phyloP scores from a whole-genome alignment of 331 rosid genomes.

The Ulmus americana region DNA sequence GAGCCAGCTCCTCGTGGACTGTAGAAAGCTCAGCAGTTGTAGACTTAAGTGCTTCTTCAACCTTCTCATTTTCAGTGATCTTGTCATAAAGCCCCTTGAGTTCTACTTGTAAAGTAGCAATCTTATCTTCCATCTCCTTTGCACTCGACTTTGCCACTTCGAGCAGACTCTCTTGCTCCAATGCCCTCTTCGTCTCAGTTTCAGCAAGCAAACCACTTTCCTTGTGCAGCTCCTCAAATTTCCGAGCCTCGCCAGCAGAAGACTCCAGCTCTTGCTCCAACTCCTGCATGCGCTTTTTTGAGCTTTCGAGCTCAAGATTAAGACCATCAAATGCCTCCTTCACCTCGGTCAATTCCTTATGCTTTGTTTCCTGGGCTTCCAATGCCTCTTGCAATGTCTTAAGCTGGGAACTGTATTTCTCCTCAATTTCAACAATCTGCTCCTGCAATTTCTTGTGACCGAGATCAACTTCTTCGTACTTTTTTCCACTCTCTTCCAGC shows the following conservation, averaged over 20 bases:
- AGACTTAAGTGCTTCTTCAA: slow-evolving; percentile 60
- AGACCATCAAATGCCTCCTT: slow-evolving; percentile 60
- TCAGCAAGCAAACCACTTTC: slow-evolving; percentile 77
- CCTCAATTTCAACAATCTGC: slow-evolving; percentile 56
- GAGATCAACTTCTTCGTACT: slow-evolving; percentile 52
- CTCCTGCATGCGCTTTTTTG: slow-evolving; percentile 53
- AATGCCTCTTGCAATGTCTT: slow-evolving; percentile 56
- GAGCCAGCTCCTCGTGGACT: slow-evolving; percentile 56
- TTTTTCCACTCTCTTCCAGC: slow-evolving; percentile 52
- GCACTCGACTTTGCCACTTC: slow-evolving; percentile 55
- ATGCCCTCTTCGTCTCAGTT: slow-evolving; percentile 55
- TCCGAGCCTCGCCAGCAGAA: slow-evolving; percentile 48
- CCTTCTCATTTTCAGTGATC: slow-evolving; percentile 59
- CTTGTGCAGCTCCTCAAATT: slow-evolving; percentile 81
- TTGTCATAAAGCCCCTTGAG: slow-evolving; percentile 62
- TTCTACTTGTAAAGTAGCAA: slow-evolving; percentile 60
- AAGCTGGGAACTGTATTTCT: slow-evolving; percentile 53
- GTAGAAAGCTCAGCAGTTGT: slow-evolving; percentile 58
- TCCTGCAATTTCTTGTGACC: slow-evolving; percentile 59
- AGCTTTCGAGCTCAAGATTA: slow-evolving; percentile 59
- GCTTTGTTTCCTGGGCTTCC: slow-evolving; percentile 60
- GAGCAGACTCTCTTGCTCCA: slow-evolving; percentile 63
- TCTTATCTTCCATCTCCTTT: slow-evolving; percentile 54
- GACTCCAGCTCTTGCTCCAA: slow-evolving; percentile 53
- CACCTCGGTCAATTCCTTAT: slow-evolving; percentile 52